phyloP scores from a whole-genome alignment of 441 rosid species.

The Pelargonium fulgidum region DNA sequence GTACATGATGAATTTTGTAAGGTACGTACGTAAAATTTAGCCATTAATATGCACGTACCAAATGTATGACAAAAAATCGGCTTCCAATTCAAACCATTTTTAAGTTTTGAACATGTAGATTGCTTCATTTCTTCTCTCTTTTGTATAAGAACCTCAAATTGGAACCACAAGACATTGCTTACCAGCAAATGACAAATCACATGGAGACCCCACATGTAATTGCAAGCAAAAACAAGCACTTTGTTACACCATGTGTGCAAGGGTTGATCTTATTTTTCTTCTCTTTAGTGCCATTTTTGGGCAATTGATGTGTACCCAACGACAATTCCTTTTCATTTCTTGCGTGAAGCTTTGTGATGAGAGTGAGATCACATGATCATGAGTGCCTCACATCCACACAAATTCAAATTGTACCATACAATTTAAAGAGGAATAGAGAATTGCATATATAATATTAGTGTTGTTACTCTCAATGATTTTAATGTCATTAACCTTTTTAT shows the following conservation, averaged over 20 bases:
- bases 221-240: neutral
- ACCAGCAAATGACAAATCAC: constrained; percentile 4
- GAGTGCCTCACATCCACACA: too few relatives aligned
- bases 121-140: too few relatives aligned
- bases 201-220: neutral
- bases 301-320: neutral
- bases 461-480: constrained; percentile 13
- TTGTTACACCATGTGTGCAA: neutral
- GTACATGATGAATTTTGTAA: too few relatives aligned
- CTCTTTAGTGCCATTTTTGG: constrained; percentile 14
- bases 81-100: too few relatives aligned
- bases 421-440: too few relatives aligned
- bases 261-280: neutral
- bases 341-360: constrained; percentile 29
- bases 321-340: constrained; percentile 9
- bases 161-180: too few relatives aligned
- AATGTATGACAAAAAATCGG: too few relatives aligned
- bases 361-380: constrained; percentile 12
- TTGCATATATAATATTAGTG: constrained; percentile 13
- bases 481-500: constrained; percentile 17
- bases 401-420: too few relatives aligned
- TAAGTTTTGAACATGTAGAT: too few relatives aligned
- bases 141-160: too few relatives aligned
- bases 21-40: too few relatives aligned
- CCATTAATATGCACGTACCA: too few relatives aligned